Evolutionary conservation across 306 rosid genomes (phyloP).

Genomic region (Cicer arietinum): DNA sequence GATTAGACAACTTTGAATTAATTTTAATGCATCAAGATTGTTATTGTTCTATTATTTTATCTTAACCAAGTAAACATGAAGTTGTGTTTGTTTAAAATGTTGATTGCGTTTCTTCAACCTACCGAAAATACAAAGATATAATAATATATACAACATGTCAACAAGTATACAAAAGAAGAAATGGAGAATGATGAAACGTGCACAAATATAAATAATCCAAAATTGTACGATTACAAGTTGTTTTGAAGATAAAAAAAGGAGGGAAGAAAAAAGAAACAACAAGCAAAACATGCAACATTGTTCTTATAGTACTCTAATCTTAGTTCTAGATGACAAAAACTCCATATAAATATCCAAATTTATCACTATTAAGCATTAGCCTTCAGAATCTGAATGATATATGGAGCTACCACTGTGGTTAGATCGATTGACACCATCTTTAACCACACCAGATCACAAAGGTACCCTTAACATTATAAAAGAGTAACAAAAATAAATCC

Average conservation of each 20-base stretch:
- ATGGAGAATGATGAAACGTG: neutral
- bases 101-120: conserved; percentile 15
- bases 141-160: too few relatives aligned
- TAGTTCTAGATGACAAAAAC: conserved; percentile 37
- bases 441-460: conserved; percentile 21
- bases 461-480: neutral
- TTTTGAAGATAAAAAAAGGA: neutral
- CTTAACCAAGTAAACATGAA: conserved; percentile 12
- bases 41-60: neutral
- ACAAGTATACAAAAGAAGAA: neutral
- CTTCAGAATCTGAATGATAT: conserved; percentile 31
- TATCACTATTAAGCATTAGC: conserved; percentile 31
- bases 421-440: conserved; percentile 30
- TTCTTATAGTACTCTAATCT: conserved; percentile 33
- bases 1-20: neutral
- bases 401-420: conserved; percentile 33
- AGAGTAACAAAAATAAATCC: neutral
- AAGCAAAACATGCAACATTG: conserved; percentile 4
- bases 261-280: too few relatives aligned
- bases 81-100: neutral
- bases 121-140: neutral
- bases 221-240: neutral
- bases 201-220: neutral
- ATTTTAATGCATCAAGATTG: neutral
- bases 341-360: conserved; percentile 39